phyloP scores from a whole-genome alignment of 768 basidiomycete genomes.

The Saitozyma sp. region DNA sequence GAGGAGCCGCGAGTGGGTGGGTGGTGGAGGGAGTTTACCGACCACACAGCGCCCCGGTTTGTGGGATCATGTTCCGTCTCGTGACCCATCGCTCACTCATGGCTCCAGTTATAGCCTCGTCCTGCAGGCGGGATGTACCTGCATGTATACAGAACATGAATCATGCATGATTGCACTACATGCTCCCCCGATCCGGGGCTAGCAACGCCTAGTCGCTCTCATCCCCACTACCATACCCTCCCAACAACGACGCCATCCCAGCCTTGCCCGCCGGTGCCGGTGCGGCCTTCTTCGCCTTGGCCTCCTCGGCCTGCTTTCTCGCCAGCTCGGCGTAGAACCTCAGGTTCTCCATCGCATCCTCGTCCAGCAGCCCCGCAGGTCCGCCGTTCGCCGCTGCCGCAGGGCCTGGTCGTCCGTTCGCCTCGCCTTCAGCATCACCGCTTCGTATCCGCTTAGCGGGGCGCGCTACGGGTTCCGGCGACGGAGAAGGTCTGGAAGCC shows the following conservation, averaged over 20 bases:
- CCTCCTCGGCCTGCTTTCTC: conserved; percentile 61
- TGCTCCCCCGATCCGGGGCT: background rate
- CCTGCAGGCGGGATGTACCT: too few relatives aligned
- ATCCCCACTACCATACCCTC: conserved; percentile 52
- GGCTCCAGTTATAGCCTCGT: too few relatives aligned
- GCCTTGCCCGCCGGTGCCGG: conserved; percentile 2
- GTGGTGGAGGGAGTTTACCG: too few relatives aligned
- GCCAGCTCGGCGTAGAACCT: conserved; percentile 88
- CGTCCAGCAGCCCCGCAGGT: conserved; percentile 65
- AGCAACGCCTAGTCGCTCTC: conserved; percentile 38
- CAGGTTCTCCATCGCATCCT: conserved; percentile 83
- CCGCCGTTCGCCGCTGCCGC: background rate
- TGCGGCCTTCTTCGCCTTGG: conserved; percentile 18
- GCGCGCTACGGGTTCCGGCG: conserved; percentile 38
- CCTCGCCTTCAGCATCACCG: conserved; percentile 43
- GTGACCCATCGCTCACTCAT: too few relatives aligned
- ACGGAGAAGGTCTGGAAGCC: conserved; percentile 32
- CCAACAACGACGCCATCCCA: conserved; percentile 41
- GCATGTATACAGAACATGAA: too few relatives aligned
- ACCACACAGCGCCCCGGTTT: too few relatives aligned
- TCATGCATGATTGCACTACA: too few relatives aligned
- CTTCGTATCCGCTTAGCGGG: conserved; percentile 23
- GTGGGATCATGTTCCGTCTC: too few relatives aligned
- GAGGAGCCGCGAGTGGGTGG: too few relatives aligned
- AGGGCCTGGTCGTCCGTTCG: background rate